Base-by-base conservation (phyloP, 495 filamentous ascomycete genomes). In the Lineolata rhizophorae region DNA sequence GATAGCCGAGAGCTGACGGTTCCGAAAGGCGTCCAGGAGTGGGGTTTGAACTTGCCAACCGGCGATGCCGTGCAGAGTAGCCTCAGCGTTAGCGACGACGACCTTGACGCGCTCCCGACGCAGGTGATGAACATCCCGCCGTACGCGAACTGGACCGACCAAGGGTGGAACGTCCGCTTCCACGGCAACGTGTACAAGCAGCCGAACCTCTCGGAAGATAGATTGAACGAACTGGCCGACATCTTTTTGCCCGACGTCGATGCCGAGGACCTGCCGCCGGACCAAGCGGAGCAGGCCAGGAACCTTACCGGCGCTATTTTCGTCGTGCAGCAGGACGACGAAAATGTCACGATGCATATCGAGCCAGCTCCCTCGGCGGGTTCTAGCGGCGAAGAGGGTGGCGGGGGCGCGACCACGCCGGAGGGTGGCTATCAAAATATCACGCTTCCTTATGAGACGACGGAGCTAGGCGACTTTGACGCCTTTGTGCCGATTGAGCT, bases 181-280 rank as follows among this genome's bases (percentile, higher is more conserved):
- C 76, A 74, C 37, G 77, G 76, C 39, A 79, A 79, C 43, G 68
- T 80, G 12, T 84, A 72, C 56, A 82, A 80, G 40, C 64, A 73
- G 35, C 74, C 77, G 18, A 65, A 76, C 24, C 70, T 70, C 24
- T 61, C 63, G 1, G 47, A 66, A 31, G 48, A 54, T 15, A 73
- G 60, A 31, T 52, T 81, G 24, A 55, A 82, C 44, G 54, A 69
- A 24, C 57, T 79, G 5, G 74, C 74, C 31, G 67, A 82, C 44
- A 48, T 63, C 5, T 81, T 82, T 50, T 60, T 84, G 18, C 55
- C 76, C 36, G 67, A 63, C 31, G 63, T 63, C 2, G 58, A 59
- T 35, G 62, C 79, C 30, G 44, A 64, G 11, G 50, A 66, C 6
- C 56, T 82, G 2, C 62, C 70, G 3, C 43, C 60, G 5, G 46